Percentiles rank a stretch among this genome's conserved stretches.
phyloP scores from a whole-genome alignment of 1,284 basidiomycete species.

The Apiotrichum laibachii region DNA sequence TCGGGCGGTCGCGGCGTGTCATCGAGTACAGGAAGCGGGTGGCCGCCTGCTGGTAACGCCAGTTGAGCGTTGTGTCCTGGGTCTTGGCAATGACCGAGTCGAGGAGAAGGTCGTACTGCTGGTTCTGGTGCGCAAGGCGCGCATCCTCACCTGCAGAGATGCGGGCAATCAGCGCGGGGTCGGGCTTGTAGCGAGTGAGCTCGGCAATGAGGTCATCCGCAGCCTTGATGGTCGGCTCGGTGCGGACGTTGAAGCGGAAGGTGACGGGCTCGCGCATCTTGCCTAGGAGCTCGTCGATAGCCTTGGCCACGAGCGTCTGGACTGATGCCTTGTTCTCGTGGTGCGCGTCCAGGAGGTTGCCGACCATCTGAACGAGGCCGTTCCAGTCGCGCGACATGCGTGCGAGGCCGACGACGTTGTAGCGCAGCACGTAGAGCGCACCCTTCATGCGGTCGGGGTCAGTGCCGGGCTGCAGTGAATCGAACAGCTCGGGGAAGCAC shows the following conservation, averaged over 20 bases:
- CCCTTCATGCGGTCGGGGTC: constrained; percentile 96
- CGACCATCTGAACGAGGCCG: constrained; percentile 65
- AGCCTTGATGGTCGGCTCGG: constrained; percentile 30
- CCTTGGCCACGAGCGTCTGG: constrained; percentile 74
- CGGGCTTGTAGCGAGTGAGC: constrained; percentile 22
- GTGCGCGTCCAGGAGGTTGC: constrained; percentile 76
- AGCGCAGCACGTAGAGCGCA: constrained; percentile 75
- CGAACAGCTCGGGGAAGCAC: constrained; percentile 68
- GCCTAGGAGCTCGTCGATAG: constrained; percentile 62
- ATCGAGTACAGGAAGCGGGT: constrained; percentile 69
- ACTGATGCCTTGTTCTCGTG: constrained; percentile 93
- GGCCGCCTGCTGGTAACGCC: constrained; percentile 83
- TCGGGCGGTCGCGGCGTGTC: constrained; percentile 69
- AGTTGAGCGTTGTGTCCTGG: constrained; percentile 59
- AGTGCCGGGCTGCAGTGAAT: constrained; percentile 69
- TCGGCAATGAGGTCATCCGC: constrained; percentile 32
- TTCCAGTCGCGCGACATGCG: constrained; percentile 59
- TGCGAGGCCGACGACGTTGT: constrained; percentile 39
- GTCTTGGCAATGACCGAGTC: constrained; percentile 68
- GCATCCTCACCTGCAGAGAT: constrained; percentile 39
- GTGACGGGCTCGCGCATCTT: constrained; percentile 41
- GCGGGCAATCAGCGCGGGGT: constrained; percentile 35
- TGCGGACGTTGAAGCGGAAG: constrained; percentile 31
- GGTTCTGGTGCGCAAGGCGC: constrained; percentile 44
- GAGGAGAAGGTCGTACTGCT: constrained; percentile 49